These are phyloP conservation scores for Cryptosporidium xiaoi DNA, from an alignment of 169 alveolate species.

Conservation along the genomic window DNA sequence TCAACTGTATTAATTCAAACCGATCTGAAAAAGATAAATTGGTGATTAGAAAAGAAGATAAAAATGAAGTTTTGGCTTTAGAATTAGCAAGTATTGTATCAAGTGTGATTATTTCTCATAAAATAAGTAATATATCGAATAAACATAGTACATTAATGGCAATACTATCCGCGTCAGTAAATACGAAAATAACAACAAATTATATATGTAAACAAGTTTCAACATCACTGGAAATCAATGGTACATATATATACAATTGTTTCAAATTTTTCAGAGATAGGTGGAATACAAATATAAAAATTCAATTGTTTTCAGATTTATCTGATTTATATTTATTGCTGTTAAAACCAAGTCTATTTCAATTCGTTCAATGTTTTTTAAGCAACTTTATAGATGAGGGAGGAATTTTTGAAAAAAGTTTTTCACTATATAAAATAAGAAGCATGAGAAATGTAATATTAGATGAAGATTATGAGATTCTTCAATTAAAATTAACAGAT, in stretches of 20 bases:
- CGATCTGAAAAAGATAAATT: neutral
- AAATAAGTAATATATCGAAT: constrained; percentile 1
- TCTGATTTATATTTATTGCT: constrained; percentile 33
- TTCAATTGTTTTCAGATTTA: constrained; percentile 30
- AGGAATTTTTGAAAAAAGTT: constrained; percentile 64
- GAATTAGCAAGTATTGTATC: constrained; percentile 39
- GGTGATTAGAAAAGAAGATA: neutral
- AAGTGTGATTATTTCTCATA: constrained; percentile 20
- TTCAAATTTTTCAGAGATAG: constrained; percentile 30
- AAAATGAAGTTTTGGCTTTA: neutral
- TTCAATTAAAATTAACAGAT: constrained; percentile 42
- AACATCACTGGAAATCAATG: constrained; percentile 24
- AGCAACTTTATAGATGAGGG: constrained; percentile 26
- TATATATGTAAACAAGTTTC: constrained; percentile 33
- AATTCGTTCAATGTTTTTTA: constrained; percentile 29
- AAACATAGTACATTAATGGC: constrained; percentile 36
- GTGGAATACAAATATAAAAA: constrained; percentile 36
- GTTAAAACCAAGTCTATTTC: constrained; percentile 52
- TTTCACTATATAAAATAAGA: constrained; percentile 45
- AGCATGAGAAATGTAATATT: constrained; percentile 37
- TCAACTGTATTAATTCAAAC: neutral
- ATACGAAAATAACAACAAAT: constrained; percentile 42
- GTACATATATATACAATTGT: constrained; percentile 51
- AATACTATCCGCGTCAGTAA: constrained; percentile 52
- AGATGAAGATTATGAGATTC: constrained; percentile 36